Percentiles rank a stretch among this genome's conserved stretches.
Conservation (phyloP, 1,284 basidiomycete species). For the Neotropicomus parvogracilis region DNA sequence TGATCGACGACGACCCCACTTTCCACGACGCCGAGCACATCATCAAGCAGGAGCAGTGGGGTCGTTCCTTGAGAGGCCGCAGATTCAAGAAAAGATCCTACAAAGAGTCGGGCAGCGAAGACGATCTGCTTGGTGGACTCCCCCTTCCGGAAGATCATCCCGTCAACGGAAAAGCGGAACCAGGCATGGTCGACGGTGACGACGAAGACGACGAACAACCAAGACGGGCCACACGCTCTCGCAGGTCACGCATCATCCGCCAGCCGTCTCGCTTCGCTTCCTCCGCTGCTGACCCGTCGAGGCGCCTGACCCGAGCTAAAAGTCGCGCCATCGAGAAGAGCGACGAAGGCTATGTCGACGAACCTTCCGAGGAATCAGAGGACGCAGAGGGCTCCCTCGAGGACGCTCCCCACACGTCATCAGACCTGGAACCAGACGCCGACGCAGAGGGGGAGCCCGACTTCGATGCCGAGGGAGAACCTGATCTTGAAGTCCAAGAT, state of each 20-base stretch:
- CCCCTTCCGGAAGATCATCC: slow-evolving; percentile 6
- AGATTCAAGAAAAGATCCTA: slow-evolving; percentile 45
- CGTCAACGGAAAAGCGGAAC: slow-evolving; percentile 32
- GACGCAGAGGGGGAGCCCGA: slow-evolving; percentile 37
- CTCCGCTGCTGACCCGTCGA: slow-evolving; percentile 10
- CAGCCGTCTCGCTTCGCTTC: slow-evolving; percentile 23
- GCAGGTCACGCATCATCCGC: slow-evolving; percentile 28
- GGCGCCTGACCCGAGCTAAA: slow-evolving; percentile 29
- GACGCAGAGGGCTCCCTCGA: slow-evolving; percentile 59
- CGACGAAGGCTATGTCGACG: slow-evolving; percentile 52
- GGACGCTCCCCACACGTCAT: slow-evolving; percentile 48
- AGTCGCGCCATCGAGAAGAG: slow-evolving; percentile 38
- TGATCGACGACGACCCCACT: slow-evolving; percentile 37
- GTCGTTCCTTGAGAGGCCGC: slow-evolving; percentile 44
- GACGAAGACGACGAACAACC: slow-evolving; percentile 37
- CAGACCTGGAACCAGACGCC: slow-evolving; percentile 39
- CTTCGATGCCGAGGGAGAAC: slow-evolving; percentile 32
- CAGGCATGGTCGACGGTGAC: slow-evolving; percentile 20
- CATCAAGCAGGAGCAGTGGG: slow-evolving; percentile 33
- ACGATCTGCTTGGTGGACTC: slow-evolving; percentile 26
- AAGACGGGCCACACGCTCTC: slow-evolving; percentile 18
- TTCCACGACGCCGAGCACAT: slow-evolving; percentile 25
- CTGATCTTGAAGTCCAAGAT: slow-evolving; percentile 40
- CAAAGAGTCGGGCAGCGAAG: slow-evolving; percentile 49
- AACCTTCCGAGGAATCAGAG: slow-evolving; percentile 48